phyloP scores from a whole-genome alignment of 495 filamentous ascomycete genomes.

The Penicillium ucsense region DNA sequence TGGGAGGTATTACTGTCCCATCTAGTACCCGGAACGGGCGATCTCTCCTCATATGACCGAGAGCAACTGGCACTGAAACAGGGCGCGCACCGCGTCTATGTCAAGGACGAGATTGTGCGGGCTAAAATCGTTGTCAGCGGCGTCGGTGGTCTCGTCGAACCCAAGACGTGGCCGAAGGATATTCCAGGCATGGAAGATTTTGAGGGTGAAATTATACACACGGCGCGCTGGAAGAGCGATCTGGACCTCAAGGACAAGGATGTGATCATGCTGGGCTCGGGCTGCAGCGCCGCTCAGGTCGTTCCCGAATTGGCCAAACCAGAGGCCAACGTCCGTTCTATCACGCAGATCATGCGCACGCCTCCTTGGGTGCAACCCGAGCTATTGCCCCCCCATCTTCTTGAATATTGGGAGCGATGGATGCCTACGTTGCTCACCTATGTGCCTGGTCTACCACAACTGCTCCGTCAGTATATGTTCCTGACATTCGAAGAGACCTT shows the following conservation, averaged over 20 bases:
- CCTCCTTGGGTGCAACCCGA: conserved; percentile 49
- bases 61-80: conserved; percentile 18
- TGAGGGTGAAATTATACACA: conserved; percentile 46
- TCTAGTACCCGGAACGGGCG: conserved; percentile 44
- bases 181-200: conserved; percentile 47
- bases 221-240: conserved; percentile 44
- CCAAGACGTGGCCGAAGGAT: conserved; percentile 37
- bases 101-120: conserved; percentile 35
- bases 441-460: conserved; percentile 34
- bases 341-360: conserved; percentile 53
- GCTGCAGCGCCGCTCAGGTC: conserved; percentile 45
- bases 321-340: conserved; percentile 41
- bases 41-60: conserved; percentile 27
- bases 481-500: conserved; percentile 25
- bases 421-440: conserved; percentile 27
- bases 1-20: conserved; percentile 47
- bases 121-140: conserved; percentile 49
- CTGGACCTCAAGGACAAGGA: conserved; percentile 40
- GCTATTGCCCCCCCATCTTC: conserved; percentile 3
- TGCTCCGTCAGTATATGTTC: conserved; percentile 28
- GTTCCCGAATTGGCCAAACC: conserved; percentile 28
- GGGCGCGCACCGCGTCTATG: conserved; percentile 27
- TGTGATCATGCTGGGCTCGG: conserved; percentile 52
- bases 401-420: conserved; percentile 31
- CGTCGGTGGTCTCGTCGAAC: conserved; percentile 46